Conservation (phyloP, 306 rosid species). For the Begonia fuchsioides region DNA sequence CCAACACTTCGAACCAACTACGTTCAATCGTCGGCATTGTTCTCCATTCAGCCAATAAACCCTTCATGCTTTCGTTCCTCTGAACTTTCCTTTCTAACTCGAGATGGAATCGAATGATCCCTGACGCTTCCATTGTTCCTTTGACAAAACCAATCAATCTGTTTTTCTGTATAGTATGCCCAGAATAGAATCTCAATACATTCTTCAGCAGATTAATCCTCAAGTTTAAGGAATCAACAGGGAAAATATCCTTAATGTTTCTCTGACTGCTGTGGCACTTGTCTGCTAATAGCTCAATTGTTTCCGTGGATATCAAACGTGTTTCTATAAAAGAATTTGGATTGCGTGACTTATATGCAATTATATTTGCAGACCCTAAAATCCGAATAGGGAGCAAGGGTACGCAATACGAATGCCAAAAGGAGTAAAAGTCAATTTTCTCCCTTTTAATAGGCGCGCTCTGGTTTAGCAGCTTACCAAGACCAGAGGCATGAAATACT, state of each 20-base stretch:
- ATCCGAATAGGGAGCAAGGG: slow-evolving; percentile 54
- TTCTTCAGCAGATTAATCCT: slow-evolving; percentile 39
- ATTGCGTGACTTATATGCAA: slow-evolving; percentile 56
- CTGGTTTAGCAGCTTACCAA: slow-evolving; percentile 25
- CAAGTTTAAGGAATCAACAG: slow-evolving; percentile 42
- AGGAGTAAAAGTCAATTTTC: slow-evolving; percentile 28
- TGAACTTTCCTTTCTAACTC: slow-evolving; percentile 44
- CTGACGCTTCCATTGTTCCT: slow-evolving; percentile 56
- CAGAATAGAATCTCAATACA: slow-evolving; percentile 37
- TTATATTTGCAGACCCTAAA: slow-evolving; percentile 42
- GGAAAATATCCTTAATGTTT: slow-evolving; percentile 24
- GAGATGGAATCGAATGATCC: slow-evolving; percentile 36
- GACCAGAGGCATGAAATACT: slow-evolving; percentile 35
- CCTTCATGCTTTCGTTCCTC: slow-evolving; percentile 14
- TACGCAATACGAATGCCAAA: slow-evolving; percentile 40
- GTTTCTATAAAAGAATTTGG: slow-evolving; percentile 27
- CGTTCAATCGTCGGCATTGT: slow-evolving; percentile 44
- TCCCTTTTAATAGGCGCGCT: slow-evolving; percentile 15
- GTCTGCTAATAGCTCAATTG: slow-evolving; percentile 64
- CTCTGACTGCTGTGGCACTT: slow-evolving; percentile 43
- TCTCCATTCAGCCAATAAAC: slow-evolving; percentile 49
- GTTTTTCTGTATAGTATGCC: slow-evolving; percentile 29
- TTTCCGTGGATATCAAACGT: slow-evolving; percentile 32
- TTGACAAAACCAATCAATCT: slow-evolving; percentile 28
- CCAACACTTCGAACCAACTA: slow-evolving; percentile 52